Percentiles rank a stretch among this genome's conserved stretches.
phyloP scores from a whole-genome alignment of 345 rosid species.

The Mercurialis annua region DNA sequence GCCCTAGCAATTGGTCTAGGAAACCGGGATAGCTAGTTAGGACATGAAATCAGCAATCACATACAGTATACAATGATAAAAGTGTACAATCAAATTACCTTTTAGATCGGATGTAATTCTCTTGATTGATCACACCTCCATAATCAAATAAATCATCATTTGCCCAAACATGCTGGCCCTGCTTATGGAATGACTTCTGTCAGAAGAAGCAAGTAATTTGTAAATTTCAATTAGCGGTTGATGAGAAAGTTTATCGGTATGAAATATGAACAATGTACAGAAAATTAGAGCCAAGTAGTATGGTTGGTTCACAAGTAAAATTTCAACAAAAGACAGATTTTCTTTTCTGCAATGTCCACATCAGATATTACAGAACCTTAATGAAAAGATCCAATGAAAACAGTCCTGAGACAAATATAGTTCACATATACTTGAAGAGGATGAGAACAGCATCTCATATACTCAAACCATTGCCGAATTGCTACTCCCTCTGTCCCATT shows the following conservation, averaged over 20 bases:
- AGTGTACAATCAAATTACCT: slow-evolving; percentile 4
- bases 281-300: not conserved
- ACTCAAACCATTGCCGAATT: not conserved
- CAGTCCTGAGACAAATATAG: not conserved
- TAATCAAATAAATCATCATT: not conserved
- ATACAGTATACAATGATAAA: not conserved
- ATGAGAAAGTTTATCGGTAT: not conserved
- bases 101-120: slow-evolving; percentile 15
- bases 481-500: not conserved
- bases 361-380: not conserved
- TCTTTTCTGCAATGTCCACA: not conserved
- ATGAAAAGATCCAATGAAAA: not conserved
- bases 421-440: not conserved
- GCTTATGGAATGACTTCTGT: slow-evolving; percentile 3
- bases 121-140: slow-evolving; percentile 14
- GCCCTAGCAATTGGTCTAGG: not conserved
- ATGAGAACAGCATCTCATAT: not conserved
- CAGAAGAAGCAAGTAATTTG: not conserved
- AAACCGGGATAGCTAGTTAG: not conserved
- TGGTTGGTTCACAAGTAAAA: not conserved
- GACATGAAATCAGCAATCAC: not conserved
- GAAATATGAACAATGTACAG: not conserved
- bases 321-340: not conserved
- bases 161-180: not conserved
- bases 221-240: not conserved